A percentile compares a stretch with the other conserved stretches of the same genome.
Evolutionary conservation across 345 rosid species (phyloP).

Genomic region (Eucalyptus marginata): DNA sequence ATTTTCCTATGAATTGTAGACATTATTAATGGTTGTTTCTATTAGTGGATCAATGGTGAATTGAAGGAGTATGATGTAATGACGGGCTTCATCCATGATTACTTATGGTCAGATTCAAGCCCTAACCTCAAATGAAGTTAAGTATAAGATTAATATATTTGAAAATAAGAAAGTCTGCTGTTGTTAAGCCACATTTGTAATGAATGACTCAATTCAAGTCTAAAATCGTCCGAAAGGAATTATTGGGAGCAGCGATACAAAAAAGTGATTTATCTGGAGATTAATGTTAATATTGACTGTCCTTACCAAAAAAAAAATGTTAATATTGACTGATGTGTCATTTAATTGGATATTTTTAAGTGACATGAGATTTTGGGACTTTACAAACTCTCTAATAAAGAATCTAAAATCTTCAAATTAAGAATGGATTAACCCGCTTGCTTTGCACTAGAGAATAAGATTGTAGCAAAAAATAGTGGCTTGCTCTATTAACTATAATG

Average conservation of each 20-base stretch:
- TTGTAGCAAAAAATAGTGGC: background rate
- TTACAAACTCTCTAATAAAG: background rate
- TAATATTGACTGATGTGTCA: background rate
- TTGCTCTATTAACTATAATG: background rate
- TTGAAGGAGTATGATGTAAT: background rate
- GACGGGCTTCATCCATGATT: background rate
- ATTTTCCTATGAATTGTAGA: background rate
- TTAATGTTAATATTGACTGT: background rate
- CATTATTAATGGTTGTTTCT: background rate
- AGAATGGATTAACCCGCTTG: background rate
- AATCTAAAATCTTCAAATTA: background rate
- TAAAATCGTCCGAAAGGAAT: background rate
- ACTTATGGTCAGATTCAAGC: background rate
- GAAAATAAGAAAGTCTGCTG: background rate
- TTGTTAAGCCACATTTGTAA: background rate
- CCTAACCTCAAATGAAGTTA: background rate
- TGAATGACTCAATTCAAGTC: background rate
- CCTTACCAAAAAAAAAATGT: no score
- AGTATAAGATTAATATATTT: background rate
- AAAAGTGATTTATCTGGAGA: background rate
- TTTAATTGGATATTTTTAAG: background rate
- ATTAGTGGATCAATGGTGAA: background rate
- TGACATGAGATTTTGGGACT: background rate
- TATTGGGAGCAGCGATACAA: background rate
- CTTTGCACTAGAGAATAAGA: background rate